phyloP scores from a whole-genome alignment of 2,329 filamentous ascomycete genomes.

The Macrophomina phaseolina region DNA sequence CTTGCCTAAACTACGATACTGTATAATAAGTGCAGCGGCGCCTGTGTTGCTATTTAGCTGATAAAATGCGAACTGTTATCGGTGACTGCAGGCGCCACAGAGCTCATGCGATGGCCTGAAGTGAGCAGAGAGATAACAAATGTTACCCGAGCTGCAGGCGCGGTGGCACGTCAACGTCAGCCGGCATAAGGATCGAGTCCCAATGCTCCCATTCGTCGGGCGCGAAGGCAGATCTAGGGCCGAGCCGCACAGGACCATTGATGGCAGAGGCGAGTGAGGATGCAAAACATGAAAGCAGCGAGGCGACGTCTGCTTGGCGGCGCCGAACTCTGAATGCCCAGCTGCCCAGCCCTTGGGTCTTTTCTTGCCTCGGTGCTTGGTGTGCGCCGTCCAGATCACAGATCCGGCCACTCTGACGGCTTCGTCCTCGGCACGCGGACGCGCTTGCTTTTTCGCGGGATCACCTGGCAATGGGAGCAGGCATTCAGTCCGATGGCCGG shows the following conservation, averaged over 20 bases:
- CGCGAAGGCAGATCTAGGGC: not conserved
- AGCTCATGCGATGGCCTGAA: not conserved
- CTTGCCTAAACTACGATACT: too few relatives aligned
- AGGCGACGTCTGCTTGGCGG: not conserved
- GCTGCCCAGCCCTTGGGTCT: constrained; percentile 18
- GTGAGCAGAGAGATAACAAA: not conserved
- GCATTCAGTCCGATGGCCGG: not conserved
- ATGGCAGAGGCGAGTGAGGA: not conserved
- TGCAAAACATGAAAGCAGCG: constrained; percentile 12
- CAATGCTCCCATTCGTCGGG: not conserved
- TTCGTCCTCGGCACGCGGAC: not conserved
- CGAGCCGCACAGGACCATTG: not conserved
- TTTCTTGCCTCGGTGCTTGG: constrained; percentile 16
- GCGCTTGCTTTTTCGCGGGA: not conserved
- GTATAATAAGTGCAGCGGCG: too few relatives aligned
- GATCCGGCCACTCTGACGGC: not conserved
- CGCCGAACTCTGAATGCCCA: not conserved
- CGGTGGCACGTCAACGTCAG: not conserved
- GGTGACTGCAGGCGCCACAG: not conserved
- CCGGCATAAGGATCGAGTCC: not conserved
- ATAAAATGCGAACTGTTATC: not conserved
- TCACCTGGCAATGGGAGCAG: not conserved
- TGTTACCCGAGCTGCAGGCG: not conserved
- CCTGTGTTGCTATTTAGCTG: too few relatives aligned
- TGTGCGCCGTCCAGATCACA: constrained; percentile 9